These are phyloP conservation scores for Stellera chamaejasme DNA, from an alignment of 345 rosid genomes.

Conservation along the genomic window DNA sequence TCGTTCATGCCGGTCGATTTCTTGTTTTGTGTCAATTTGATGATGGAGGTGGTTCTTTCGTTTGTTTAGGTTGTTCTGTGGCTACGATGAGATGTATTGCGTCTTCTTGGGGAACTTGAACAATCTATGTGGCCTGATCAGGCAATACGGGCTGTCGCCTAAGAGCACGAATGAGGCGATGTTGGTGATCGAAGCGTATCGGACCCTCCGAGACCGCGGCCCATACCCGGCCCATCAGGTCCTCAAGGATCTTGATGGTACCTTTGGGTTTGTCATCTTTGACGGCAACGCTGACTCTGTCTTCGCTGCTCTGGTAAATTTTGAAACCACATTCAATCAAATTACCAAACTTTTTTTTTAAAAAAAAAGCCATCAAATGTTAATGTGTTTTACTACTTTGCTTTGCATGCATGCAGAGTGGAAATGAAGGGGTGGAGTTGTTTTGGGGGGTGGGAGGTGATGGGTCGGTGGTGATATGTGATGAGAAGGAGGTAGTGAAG, in stretches of 20 bases:
- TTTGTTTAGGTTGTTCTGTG: constrained; percentile 50
- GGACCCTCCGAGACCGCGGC: constrained; percentile 71
- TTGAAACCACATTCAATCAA: neutral
- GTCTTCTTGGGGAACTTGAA: constrained; percentile 50
- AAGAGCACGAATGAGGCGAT: constrained; percentile 55
- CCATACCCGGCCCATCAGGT: constrained; percentile 75
- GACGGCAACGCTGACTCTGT: constrained; percentile 43
- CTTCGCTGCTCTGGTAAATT: constrained; percentile 44
- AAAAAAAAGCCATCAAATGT: no score
- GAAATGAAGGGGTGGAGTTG: constrained; percentile 33
- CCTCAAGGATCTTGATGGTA: constrained; percentile 57
- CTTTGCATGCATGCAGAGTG: constrained; percentile 44
- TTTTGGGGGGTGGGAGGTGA: constrained; percentile 65
- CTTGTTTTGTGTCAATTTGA: neutral
- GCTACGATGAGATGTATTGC: constrained; percentile 45
- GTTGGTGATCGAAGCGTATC: constrained; percentile 56
- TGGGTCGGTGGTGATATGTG: constrained; percentile 51
- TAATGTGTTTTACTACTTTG: neutral
- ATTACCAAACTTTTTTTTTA: neutral
- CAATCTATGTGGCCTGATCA: constrained; percentile 43
- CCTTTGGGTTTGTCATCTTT: constrained; percentile 48
- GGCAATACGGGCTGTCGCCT: constrained; percentile 47
- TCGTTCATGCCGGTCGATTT: neutral
- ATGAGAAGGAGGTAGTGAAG: constrained; percentile 40
- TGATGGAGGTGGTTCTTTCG: neutral